A percentile compares a stretch with the other conserved stretches of the same genome.
Evolutionary conservation across 1,284 basidiomycete species (phyloP).

Genomic region (Ceratobasidium sp.): DNA sequence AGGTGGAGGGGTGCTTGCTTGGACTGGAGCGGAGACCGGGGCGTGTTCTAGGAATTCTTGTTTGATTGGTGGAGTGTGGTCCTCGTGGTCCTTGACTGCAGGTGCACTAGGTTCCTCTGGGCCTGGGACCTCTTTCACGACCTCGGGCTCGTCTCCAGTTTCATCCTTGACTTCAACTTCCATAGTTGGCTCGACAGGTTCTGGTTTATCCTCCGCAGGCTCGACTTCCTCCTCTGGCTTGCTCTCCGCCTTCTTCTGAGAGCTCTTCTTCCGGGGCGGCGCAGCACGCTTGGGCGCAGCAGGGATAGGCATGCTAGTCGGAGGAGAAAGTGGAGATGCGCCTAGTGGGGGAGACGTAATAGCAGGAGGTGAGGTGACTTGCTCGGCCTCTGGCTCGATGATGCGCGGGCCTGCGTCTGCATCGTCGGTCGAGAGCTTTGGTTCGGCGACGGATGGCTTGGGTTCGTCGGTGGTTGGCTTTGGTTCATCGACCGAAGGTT

Average conservation of each 20-base stretch:
- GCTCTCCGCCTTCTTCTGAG: constrained; percentile 20
- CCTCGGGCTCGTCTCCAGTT: constrained; percentile 47
- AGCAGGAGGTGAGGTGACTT: constrained; percentile 20
- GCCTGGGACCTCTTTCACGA: constrained; percentile 7
- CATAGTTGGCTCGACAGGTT: neutral
- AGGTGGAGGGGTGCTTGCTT: constrained; percentile 5
- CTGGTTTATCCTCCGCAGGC: neutral
- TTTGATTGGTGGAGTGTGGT: neutral
- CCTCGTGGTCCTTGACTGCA: neutral
- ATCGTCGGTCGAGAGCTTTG: neutral
- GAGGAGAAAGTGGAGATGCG: constrained; percentile 36
- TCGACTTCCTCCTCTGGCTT: constrained; percentile 33
- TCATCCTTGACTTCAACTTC: constrained; percentile 2
- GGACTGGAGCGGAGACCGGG: neutral
- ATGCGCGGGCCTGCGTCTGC: neutral
- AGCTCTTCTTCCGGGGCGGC: constrained; percentile 49
- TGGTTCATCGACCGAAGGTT: neutral
- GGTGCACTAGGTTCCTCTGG: neutral
- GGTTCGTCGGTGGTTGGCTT: constrained; percentile 7
- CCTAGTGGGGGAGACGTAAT: constrained; percentile 26
- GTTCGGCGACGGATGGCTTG: neutral
- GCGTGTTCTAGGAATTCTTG: neutral
- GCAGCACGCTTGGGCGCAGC: constrained; percentile 49
- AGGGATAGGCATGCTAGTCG: constrained; percentile 47
- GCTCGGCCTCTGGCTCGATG: constrained; percentile 20